Evolutionary conservation across 139 green algal genomes (phyloP).

Genomic region (Chlorella sp.): DNA sequence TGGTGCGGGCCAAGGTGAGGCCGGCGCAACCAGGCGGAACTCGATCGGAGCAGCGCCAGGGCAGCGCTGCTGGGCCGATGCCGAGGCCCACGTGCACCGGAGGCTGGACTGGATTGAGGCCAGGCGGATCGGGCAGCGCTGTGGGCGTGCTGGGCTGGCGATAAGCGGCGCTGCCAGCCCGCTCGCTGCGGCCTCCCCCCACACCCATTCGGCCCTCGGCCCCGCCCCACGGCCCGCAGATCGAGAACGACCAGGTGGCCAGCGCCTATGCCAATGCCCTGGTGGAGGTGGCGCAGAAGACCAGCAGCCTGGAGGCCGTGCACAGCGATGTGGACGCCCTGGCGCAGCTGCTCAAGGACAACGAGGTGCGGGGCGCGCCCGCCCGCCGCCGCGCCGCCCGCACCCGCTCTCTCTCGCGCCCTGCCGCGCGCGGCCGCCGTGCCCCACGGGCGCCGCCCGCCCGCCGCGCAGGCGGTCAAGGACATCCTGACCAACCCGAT

Average conservation of each 20-base stretch:
- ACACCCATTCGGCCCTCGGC: not conserved
- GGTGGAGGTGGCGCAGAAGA: conserved; percentile 87
- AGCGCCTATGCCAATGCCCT: conserved; percentile 92
- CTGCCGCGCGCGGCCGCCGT: not conserved
- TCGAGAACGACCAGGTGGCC: conserved; percentile 53
- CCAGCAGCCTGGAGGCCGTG: conserved; percentile 85
- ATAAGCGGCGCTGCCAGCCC: not conserved
- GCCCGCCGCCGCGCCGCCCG: not conserved
- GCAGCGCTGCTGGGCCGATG: too few relatives aligned
- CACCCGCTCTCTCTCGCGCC: not conserved
- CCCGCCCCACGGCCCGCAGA: not conserved
- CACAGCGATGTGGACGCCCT: conserved; percentile 84
- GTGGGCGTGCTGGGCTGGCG: too few relatives aligned
- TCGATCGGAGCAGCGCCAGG: too few relatives aligned
- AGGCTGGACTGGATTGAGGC: too few relatives aligned
- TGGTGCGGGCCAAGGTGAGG: too few relatives aligned
- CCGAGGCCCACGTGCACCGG: too few relatives aligned
- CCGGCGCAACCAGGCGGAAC: too few relatives aligned
- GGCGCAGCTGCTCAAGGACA: conserved; percentile 66
- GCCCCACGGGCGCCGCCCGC: not conserved
- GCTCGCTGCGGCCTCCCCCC: too few relatives aligned
- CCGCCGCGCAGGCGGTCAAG: conserved; percentile 47
- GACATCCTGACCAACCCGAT: conserved; percentile 92
- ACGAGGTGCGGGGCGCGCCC: conserved; percentile 10
- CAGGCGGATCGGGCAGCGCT: too few relatives aligned